Base-by-base conservation (phyloP, 495 filamentous ascomycete genomes). In the Symbiotaphrina buchneri region DNA sequence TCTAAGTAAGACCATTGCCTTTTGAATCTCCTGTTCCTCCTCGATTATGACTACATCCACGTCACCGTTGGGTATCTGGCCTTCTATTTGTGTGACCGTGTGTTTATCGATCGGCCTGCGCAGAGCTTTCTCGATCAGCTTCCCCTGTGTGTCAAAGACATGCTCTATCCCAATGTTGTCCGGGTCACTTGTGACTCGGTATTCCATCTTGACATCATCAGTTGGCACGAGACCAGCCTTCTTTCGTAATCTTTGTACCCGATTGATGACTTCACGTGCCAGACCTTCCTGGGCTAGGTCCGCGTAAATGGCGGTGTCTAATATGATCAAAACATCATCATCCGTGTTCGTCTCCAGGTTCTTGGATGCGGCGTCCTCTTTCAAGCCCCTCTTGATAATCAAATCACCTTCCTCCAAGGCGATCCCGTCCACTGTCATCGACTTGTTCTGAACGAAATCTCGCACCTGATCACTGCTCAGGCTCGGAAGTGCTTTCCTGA, bases 1-100 rank as follows among this genome's bases (percentile, higher is more conserved):
- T 41, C 81, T 69, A 49, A 94, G 48, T 56, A 87, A 55, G 54
- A 92, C 83, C 5, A 69, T 81, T 0, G 81, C 78, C 43, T 76
- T 80, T 43, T 81, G 76, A 30, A 93, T 68, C 54, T 93, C 83
- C 40, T 84, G 74, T 50, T 91, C 74, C 48, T 93, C 85, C 47
- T 90, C 65, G 32, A 68, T 56, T 40, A 93, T 81, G 30, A 83
- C 53, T 13, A 55, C 60, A 24, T 68, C 67, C 30, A 61, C 55
- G 19, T 30, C 28, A n/a, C n/a, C 65, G 14, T 64, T 56, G 23
- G 51, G 57, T 22, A 63, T 62, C 56, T 74, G 51, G 13, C 69
- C 72, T 21, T 71, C 70, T 33, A 74, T 46, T 27, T 68, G 56
- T 6, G 68, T 75, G 10, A 69, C 52, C 5, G 61, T 55, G 41